Conservation (phyloP, 2,329 filamentous ascomycete species). For the Truncatella angustata region DNA sequence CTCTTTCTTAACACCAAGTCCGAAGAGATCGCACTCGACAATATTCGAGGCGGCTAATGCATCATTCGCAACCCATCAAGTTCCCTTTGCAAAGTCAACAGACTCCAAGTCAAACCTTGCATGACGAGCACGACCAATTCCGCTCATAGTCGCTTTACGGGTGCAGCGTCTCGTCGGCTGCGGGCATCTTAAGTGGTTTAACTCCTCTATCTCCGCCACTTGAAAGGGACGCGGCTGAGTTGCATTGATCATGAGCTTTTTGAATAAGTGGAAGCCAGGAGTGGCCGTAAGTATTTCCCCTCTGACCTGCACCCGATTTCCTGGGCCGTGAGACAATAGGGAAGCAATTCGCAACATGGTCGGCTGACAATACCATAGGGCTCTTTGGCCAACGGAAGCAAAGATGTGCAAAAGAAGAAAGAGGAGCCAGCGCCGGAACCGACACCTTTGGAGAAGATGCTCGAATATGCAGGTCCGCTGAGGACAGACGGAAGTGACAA, state of each 20-base stretch:
- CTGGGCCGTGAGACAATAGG: neutral
- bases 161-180: conserved; percentile 6
- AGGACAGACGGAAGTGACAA: conserved; percentile 91
- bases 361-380: conserved; percentile 31
- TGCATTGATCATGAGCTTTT: conserved; percentile 48
- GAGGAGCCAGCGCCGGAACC: conserved; percentile 57
- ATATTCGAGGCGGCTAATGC: neutral
- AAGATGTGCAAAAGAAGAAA: conserved; percentile 53
- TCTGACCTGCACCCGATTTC: neutral
- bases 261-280: conserved; percentile 57
- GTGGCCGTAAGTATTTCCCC: conserved; percentile 46
- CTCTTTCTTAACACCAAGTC: neutral
- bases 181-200: conserved; percentile 12
- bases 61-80: neutral
- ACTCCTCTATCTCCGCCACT: conserved; percentile 17
- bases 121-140: neutral
- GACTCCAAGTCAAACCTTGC: neutral
- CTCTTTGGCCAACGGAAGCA: conserved; percentile 38
- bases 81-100: neutral
- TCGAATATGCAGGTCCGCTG: conserved; percentile 77
- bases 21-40: neutral
- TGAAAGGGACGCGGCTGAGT: too few relatives aligned
- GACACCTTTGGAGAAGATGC: conserved; percentile 69
- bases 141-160: neutral
- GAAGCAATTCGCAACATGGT: neutral